Evolutionary conservation across 1,284 basidiomycete species (phyloP).

Genomic region (Pisolithus thermaeus): DNA sequence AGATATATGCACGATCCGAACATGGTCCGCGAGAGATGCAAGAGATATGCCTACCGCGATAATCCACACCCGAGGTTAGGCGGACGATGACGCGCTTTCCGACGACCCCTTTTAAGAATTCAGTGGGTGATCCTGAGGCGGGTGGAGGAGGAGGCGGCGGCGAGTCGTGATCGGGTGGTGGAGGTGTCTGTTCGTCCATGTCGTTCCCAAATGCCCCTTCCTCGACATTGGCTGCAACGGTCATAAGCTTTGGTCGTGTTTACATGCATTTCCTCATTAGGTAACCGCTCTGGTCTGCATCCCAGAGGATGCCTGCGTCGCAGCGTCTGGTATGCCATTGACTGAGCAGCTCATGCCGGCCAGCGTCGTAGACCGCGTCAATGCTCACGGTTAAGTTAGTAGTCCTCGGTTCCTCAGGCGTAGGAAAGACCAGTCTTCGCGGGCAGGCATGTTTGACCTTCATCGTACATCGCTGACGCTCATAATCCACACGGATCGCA

Average conservation of each 20-base stretch:
- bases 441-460: slow-evolving; percentile 47
- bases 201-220: not conserved
- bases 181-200: slow-evolving; percentile 27
- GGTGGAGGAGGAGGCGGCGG: slow-evolving; percentile 45
- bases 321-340: not conserved
- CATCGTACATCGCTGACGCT: not conserved
- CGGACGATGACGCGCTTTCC: slow-evolving; percentile 93
- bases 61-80: slow-evolving; percentile 94
- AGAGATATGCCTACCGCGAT: slow-evolving; percentile 62
- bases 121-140: slow-evolving; percentile 72
- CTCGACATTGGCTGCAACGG: not conserved
- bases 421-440: slow-evolving; percentile 71
- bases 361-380: slow-evolving; percentile 5
- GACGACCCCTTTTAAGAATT: slow-evolving; percentile 90
- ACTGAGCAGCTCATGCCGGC: slow-evolving; percentile 19
- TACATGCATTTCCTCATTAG: slow-evolving; percentile 10
- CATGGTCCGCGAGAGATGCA: not conserved
- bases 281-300: not conserved
- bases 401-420: slow-evolving; percentile 69
- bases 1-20: not conserved
- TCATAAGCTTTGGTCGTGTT: slow-evolving; percentile 19
- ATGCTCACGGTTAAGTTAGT: slow-evolving; percentile 74
- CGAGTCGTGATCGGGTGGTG: slow-evolving; percentile 26
- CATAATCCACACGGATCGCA: slow-evolving; percentile 22
- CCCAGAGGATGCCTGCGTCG: not conserved